These are phyloP conservation scores for Lepidopterella palustris DNA, from an alignment of 495 filamentous ascomycete genomes.

Conservation along the genomic window DNA sequence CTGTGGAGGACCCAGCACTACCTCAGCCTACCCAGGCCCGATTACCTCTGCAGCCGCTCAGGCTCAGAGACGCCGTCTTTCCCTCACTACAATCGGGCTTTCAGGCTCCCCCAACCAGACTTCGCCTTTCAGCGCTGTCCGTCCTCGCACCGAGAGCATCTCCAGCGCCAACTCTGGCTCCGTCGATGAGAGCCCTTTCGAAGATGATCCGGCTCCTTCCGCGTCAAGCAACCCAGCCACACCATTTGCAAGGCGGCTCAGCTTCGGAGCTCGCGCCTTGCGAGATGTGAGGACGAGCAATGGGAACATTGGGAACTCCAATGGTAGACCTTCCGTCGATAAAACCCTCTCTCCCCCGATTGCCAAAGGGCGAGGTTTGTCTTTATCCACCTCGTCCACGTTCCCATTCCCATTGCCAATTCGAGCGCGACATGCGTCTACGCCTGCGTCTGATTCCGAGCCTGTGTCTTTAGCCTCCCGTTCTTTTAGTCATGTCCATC, in stretches of 20 bases:
- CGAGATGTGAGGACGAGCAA: slow-evolving; percentile 53
- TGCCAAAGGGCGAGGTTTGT: slow-evolving; percentile 46
- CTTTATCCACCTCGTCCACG: slow-evolving; percentile 27
- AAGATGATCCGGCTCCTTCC: slow-evolving; percentile 59
- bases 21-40: slow-evolving; percentile 35
- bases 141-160: slow-evolving; percentile 63
- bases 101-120: slow-evolving; percentile 66
- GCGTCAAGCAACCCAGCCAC: slow-evolving; percentile 46
- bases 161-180: slow-evolving; percentile 64
- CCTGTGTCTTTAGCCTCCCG: slow-evolving; percentile 26
- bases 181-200: slow-evolving; percentile 79
- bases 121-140: slow-evolving; percentile 49
- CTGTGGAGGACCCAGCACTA: slow-evolving; percentile 4
- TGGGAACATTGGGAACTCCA: slow-evolving; percentile 32
- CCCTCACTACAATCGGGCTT: slow-evolving; percentile 77
- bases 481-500: slow-evolving; percentile 2
- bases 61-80: slow-evolving; percentile 73
- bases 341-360: slow-evolving; percentile 41
- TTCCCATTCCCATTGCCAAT: slow-evolving; percentile 16
- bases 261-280: slow-evolving; percentile 83
- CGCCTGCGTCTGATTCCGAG: slow-evolving; percentile 40
- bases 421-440: slow-evolving; percentile 29
- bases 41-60: slow-evolving; percentile 57
- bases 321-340: slow-evolving; percentile 35
- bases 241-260: slow-evolving; percentile 79